Evolutionary conservation across 1,284 basidiomycete genomes (phyloP).

Genomic region (Lentinula novae-zelandiae): DNA sequence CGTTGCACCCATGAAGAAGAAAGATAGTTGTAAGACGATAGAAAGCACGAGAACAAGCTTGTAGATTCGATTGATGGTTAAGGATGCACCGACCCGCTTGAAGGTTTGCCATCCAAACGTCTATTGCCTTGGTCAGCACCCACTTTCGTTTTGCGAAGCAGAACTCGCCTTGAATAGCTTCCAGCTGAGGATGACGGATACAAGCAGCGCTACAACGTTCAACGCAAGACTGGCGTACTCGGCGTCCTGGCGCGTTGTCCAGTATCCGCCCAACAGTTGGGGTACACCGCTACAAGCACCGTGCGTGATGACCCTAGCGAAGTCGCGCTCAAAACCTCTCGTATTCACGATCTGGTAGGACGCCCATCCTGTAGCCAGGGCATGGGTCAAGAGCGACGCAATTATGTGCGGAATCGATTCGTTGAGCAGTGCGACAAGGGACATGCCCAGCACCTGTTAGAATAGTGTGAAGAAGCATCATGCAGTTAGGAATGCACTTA

Average conservation of each 20-base stretch:
- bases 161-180: conserved; percentile 61
- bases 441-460: conserved; percentile 55
- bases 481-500: conserved; percentile 22
- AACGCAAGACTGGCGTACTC: conserved; percentile 66
- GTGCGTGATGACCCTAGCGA: conserved; percentile 52
- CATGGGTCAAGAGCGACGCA: conserved; percentile 67
- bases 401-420: conserved; percentile 79
- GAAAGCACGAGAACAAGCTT: conserved; percentile 68
- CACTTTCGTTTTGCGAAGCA: neutral
- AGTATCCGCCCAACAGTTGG: conserved; percentile 57
- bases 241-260: conserved; percentile 48
- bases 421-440: conserved; percentile 70
- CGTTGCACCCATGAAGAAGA: conserved; percentile 72
- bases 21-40: conserved; percentile 67
- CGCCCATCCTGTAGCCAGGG: conserved; percentile 69
- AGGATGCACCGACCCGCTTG: conserved; percentile 77
- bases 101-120: conserved; percentile 81
- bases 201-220: conserved; percentile 55
- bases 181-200: conserved; percentile 68
- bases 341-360: conserved; percentile 62
- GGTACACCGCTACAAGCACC: conserved; percentile 55
- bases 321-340: conserved; percentile 50
- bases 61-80: conserved; percentile 70
- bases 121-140: conserved; percentile 30
- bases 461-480: neutral